Evolutionary conservation across 2,329 filamentous ascomycete genomes (phyloP), one percentile per base, ranked within the genome.

Genomic region (Cadophora sp.): DNA sequence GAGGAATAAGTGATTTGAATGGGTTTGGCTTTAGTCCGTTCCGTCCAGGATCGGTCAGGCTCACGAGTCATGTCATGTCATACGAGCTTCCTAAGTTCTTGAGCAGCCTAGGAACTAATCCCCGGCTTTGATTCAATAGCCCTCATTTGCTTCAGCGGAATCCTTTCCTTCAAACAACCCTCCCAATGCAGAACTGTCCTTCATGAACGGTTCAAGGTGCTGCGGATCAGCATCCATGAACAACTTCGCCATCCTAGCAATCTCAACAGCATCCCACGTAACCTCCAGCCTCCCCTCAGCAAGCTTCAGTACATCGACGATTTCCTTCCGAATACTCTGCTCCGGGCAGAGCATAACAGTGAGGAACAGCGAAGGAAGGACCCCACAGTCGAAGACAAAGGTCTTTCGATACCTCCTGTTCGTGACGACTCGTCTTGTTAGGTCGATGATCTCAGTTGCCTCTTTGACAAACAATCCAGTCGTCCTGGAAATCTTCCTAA

Each of bases 371-470:
- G 64, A 62, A 24, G 73, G 71, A 3, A 75, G 65, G 46, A 74
- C 66, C 14, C 73, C 72, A 58, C 69, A 68, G 60, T 74, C 72
- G 24, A 71, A 73, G 16, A 73, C 69, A 56, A 74, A 75, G 19
- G 65, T 66, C 63, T 69, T 72, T 29, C 56, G 63, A 22, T 73
- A 74, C 11, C 58, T 64, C 3, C 62, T 62, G 48, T 73, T 50
- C n/a, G 46, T 43, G 24, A n/a, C n/a, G n/a, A n/a, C 59, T 0
- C 61, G 48, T 26, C 66, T 66, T 37, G 58, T 48, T 19, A 75
- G 55, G 26, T 63, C 56, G 6, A 75, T 40, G n/a, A 74, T 68
- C 62, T 75, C 71, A 14, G 58, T 51, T n/a, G 65, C 68, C 26
- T 68, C 62, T 3, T 63, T 46, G 16, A 68, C 26, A 12, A 66